Conservation (phyloP, 2,329 filamentous ascomycete genomes). For the Fusarium austroafricanum region DNA sequence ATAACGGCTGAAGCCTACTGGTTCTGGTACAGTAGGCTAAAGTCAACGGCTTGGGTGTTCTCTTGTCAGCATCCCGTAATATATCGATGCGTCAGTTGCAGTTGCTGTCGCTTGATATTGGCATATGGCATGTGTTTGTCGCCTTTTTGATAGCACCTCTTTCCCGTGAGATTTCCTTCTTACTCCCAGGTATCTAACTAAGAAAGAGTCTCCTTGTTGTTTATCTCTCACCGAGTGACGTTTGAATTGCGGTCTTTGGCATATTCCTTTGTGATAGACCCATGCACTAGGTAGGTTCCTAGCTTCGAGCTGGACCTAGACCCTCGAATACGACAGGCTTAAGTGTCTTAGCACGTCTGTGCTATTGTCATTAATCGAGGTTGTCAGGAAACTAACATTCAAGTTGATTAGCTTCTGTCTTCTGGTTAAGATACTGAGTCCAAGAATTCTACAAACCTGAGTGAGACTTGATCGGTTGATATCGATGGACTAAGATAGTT, state of each 20-base stretch:
- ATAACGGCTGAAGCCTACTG: constrained; percentile 32
- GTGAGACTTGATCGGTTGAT: not conserved
- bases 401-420: constrained; percentile 1
- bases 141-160: not conserved
- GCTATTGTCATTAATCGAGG: constrained; percentile 2
- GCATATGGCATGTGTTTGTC: not conserved
- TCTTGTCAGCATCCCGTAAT: constrained; percentile 37
- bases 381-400: not conserved
- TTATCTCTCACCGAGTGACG: not conserved
- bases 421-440: not conserved
- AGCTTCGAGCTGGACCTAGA: constrained; percentile 9
- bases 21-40: constrained; percentile 15
- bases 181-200: not conserved
- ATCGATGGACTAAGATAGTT: not conserved
- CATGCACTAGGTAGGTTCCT: constrained; percentile 12
- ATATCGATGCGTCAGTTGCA: not conserved
- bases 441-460: not conserved
- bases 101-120: constrained; percentile 9
- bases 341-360: not conserved
- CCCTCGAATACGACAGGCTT: constrained; percentile 2
- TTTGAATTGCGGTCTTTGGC: constrained; percentile 5
- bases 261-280: constrained; percentile 2
- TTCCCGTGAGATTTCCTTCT: not conserved
- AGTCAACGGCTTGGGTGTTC: constrained; percentile 30
- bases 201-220: not conserved